Evolutionary conservation across 2,329 filamentous ascomycete genomes (phyloP), one percentile per base, ranked within the genome.

Genomic region (Colletotrichum liaoningense): DNA sequence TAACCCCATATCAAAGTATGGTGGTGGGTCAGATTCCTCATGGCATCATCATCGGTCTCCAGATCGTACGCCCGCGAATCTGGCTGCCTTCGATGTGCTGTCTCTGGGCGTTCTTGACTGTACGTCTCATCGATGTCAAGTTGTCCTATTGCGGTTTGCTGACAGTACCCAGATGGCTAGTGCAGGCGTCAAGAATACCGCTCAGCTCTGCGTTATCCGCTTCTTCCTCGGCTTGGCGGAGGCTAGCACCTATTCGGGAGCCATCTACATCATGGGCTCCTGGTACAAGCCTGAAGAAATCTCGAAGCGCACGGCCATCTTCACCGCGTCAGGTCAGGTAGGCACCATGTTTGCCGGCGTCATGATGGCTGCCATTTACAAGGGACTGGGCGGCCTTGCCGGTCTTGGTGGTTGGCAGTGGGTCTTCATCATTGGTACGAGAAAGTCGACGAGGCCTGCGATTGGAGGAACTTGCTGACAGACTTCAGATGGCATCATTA

Each of bases 221-320:
- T 84, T 84, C 75, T 82, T 84, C 68, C 82, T 83, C 24, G 83
- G 83, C 42, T 72, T 84, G 9, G 81, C 77, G 24, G 83, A 84
- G 64, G 81, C 83, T 2, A 83, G 82, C 1, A 84, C 82, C 2
- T 84, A 83, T 74, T 82, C 83, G 5, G 83, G 84, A 22, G 84
- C 79, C 4, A 84, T 85, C 73, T 86, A 85, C 70, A 80, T 86
- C 65, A 80, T 86, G 3, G 84, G 85, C 7, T 82, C 88, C 0
- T 92, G 90, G 90, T 92, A 92, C 76, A 92, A 87, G 0, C 85
- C 86, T 19, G 82, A 84, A 14, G 91, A 93, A 73, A 85, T 93
- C 0, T 90, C 89, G 1, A 93, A 92, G 78, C 86, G 91, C 1
- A 89, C 86, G 4, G 90, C 89, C 59, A 88, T 93, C 62, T 93